Conservation (phyloP, 805 yeast genomes). For the Starmerella asiatica region DNA sequence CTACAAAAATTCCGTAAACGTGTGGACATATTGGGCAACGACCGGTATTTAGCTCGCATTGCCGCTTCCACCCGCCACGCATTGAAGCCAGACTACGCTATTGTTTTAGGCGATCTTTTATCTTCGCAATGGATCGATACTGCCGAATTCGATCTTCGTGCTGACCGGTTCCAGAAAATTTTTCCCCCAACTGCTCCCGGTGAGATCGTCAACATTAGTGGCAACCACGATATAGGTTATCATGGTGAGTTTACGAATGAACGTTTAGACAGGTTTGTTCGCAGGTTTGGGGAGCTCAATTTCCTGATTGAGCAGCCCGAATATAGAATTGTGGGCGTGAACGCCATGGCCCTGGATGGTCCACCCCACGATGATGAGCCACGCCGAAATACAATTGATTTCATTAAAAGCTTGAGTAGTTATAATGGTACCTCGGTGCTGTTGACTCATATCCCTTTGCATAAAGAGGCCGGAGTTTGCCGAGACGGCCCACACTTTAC, state of each 20-base stretch:
- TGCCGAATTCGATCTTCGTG: slow-evolving; percentile 70
- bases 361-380: slow-evolving; percentile 72
- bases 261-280: slow-evolving; percentile 66
- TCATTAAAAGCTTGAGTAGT: slow-evolving; percentile 46
- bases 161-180: slow-evolving; percentile 39
- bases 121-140: slow-evolving; percentile 92
- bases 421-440: slow-evolving; percentile 71
- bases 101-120: slow-evolving; percentile 84
- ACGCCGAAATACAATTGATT: slow-evolving; percentile 54
- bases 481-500: slow-evolving; percentile 68
- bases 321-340: slow-evolving; percentile 81
- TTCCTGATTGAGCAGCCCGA: slow-evolving; percentile 48
- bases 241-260: slow-evolving; percentile 89
- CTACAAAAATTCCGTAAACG: slow-evolving; percentile 39
- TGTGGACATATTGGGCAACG: slow-evolving; percentile 82
- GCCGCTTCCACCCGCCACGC: slow-evolving; percentile 50
- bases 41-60: slow-evolving; percentile 75
- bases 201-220: slow-evolving; percentile 63
- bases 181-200: slow-evolving; percentile 19
- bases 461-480: slow-evolving; percentile 70
- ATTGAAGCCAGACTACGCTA: slow-evolving; percentile 63
- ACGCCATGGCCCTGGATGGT: slow-evolving; percentile 75
- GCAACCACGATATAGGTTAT: slow-evolving; percentile 94
- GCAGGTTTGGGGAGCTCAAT: slow-evolving; percentile 72
- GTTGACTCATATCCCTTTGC: slow-evolving; percentile 80